phyloP scores from a whole-genome alignment of 2,329 filamentous ascomycete genomes.

The Botrytis fabae region DNA sequence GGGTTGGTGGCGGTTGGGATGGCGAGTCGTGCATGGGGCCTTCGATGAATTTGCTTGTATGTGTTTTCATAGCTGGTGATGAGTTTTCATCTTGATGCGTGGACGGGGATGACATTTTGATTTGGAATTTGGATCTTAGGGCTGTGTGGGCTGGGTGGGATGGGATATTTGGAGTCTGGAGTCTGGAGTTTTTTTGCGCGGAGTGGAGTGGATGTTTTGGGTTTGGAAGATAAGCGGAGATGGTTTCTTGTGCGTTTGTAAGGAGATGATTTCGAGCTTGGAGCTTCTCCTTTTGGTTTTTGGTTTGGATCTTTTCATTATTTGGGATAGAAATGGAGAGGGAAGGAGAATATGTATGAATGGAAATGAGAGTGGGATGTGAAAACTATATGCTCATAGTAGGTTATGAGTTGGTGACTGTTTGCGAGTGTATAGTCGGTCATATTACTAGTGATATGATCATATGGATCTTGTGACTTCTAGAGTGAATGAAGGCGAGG shows the following conservation, averaged over 20 bases:
- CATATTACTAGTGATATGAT: background rate
- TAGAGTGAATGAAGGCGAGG: background rate
- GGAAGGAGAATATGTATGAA: background rate
- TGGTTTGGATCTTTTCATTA: background rate
- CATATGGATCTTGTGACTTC: background rate
- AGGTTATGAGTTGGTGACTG: background rate
- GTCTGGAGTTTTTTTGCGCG: background rate
- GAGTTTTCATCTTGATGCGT: fast-evolving
- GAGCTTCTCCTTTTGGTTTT: no score
- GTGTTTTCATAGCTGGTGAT: no score
- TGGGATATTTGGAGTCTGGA: background rate
- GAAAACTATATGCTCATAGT: background rate
- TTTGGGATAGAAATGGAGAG: background rate
- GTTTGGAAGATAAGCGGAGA: background rate
- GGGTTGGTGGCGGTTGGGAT: no score
- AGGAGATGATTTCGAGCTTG: no score
- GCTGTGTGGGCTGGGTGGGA: no score
- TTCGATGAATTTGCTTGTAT: background rate
- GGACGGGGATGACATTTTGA: background rate
- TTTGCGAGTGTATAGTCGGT: background rate
- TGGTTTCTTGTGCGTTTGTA: no score
- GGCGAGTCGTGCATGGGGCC: background rate
- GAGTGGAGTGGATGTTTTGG: background rate
- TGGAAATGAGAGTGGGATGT: background rate
- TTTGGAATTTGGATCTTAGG: no score